These are phyloP conservation scores for Pythium apleroticum DNA, from an alignment of 352 stramenopile species.

Conservation along the genomic window DNA sequence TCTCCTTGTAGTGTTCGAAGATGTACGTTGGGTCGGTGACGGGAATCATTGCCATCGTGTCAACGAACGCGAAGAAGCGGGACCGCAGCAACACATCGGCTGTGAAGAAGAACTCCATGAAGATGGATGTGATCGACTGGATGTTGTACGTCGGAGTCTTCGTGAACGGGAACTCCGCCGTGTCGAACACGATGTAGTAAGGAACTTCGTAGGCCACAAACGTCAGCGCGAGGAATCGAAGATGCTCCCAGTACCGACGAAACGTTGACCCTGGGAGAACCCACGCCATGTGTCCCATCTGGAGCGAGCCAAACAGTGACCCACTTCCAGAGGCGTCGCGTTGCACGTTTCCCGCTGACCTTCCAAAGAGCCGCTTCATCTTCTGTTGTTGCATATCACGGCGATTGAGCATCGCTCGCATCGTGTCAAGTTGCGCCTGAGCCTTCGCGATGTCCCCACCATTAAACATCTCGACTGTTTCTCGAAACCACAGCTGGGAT, in stretches of 20 bases:
- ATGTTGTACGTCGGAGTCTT: conserved; percentile 36
- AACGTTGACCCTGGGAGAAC: conserved; percentile 54
- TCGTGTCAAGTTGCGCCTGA: conserved; percentile 38
- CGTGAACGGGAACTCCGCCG: conserved; percentile 52
- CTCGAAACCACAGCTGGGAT: conserved; percentile 47
- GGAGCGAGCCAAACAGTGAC: background rate
- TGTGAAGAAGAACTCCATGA: conserved; percentile 60
- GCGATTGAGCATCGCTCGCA: conserved; percentile 52
- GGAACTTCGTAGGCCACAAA: conserved; percentile 72
- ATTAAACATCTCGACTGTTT: conserved; percentile 55
- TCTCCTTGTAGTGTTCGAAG: conserved; percentile 59
- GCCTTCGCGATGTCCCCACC: conserved; percentile 27
- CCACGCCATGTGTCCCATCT: conserved; percentile 24
- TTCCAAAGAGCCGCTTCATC: conserved; percentile 73
- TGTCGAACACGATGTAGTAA: conserved; percentile 69
- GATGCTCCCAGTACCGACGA: conserved; percentile 58
- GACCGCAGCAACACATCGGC: conserved; percentile 49
- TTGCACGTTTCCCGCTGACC: conserved; percentile 28
- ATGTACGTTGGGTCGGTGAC: conserved; percentile 69
- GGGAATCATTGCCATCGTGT: conserved; percentile 58
- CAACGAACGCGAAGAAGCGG: conserved; percentile 67
- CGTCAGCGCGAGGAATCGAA: conserved; percentile 41
- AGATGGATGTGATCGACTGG: conserved; percentile 48
- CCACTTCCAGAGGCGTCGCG: background rate
- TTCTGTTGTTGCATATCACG: conserved; percentile 76